Base-by-base conservation (phyloP, 1,284 basidiomycete species). In the Abortiporus biennis region DNA sequence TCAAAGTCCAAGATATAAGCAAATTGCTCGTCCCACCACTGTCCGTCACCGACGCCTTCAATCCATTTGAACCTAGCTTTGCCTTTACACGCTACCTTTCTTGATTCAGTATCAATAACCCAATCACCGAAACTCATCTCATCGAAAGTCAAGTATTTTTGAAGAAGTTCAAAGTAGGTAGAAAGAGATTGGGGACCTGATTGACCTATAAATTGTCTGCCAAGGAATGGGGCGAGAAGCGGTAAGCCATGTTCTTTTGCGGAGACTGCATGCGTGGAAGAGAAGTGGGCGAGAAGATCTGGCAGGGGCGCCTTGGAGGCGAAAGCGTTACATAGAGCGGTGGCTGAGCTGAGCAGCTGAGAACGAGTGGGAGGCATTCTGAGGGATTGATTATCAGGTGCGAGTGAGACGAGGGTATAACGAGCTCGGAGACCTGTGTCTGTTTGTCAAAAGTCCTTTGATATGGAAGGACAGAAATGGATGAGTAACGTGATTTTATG, bases 1-100 rank as follows among this genome's bases (percentile, higher is more conserved):
- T 82, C 80, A 54, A 82, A 81, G 53, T 78, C 73, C 46, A 84
- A 57, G 15, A 72, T 65, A 53, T 81, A 82, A 6, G 65, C 62
- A 52, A 84, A 83, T n/a, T 63, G 66, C 62, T 83, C 81, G 23
- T 76, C 60, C 80, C 80, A 84, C 40, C 64, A 67, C 54, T 76
- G 61, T 16, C 59, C 59, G 2, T 74, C 74, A 43, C 63, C 63
- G 40, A 55, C 34, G 30, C 54, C 56, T 34, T 58, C 55, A 6
- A 43, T 59, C 80, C 80, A 81, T 1, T 68, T 76, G 57, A 82
- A 83, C 22, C 44, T 65, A 4, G 75, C 80, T 35, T 47, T 56
- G 2, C 78, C 80, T 51, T 69, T 76, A 46, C 74, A 68, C 17
- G 67, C 71, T 9, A 76, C 80, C 56, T 69, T 74, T 30, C 61